phyloP scores from a whole-genome alignment of 306 rosid genomes.

The Styphnolobium japonicum region DNA sequence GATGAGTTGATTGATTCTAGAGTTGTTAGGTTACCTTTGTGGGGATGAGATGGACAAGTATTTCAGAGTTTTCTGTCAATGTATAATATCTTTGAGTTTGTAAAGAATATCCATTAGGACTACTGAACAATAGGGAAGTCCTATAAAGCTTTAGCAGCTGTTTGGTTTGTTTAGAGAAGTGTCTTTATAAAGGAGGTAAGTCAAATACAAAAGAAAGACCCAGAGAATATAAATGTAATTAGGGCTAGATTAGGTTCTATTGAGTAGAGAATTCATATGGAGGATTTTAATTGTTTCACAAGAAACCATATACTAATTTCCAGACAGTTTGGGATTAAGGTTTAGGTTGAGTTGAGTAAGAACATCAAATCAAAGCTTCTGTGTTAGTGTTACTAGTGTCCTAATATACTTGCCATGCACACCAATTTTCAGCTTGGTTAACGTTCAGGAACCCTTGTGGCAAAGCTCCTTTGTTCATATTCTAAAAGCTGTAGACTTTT shows the following conservation, averaged over 20 bases:
- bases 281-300: neutral
- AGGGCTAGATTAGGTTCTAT: constrained; percentile 12
- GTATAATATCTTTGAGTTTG: neutral
- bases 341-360: neutral
- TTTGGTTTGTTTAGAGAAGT: neutral
- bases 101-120: neutral
- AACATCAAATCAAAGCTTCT: neutral
- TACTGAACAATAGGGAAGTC: constrained; percentile 5
- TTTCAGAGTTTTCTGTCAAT: neutral
- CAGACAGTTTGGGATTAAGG: neutral
- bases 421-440: neutral
- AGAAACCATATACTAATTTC: neutral
- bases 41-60: neutral
- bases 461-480: neutral
- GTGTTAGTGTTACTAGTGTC: neutral
- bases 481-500: neutral
- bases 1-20: neutral
- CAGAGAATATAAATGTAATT: neutral
- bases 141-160: neutral
- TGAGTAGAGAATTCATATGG: neutral
- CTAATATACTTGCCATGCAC: neutral
- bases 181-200: neutral
- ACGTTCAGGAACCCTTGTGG: neutral
- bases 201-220: neutral
- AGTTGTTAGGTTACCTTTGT: neutral